A percentile compares a stretch with the other conserved stretches of the same genome.
Evolutionary conservation across 75 land plant species (phyloP).

Genomic region (Isoetes taiwanensis): DNA sequence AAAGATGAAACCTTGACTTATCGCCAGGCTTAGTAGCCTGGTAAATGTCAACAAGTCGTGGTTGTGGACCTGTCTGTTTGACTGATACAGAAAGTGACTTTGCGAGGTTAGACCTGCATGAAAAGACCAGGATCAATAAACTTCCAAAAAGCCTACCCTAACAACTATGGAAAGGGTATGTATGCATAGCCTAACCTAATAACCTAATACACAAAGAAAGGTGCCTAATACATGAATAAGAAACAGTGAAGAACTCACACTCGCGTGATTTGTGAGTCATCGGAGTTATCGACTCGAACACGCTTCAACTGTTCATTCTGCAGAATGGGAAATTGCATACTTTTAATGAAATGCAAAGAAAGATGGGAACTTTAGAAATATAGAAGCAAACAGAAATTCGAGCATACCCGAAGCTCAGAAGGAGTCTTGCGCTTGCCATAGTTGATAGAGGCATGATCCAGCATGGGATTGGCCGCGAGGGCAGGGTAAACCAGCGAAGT

Average conservation of each 20-base stretch:
- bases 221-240: neutral
- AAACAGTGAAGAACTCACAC: constrained; percentile 9
- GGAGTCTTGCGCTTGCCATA: constrained; percentile 12
- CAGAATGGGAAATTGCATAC: neutral
- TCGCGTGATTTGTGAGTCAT: neutral
- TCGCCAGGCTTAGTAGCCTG: constrained; percentile 37
- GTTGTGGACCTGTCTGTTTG: constrained; percentile 13
- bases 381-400: neutral
- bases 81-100: neutral
- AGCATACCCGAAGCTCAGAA: constrained; percentile 10
- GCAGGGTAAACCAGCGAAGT: too few relatives aligned
- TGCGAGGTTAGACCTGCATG: neutral
- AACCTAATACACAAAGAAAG: neutral
- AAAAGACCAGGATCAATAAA: neutral
- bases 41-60: constrained; percentile 30
- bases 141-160: neutral
- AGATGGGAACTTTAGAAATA: too few relatives aligned
- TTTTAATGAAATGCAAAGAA: neutral
- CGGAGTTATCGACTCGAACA: constrained; percentile 1
- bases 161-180: neutral
- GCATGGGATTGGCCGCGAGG: too few relatives aligned
- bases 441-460: too few relatives aligned
- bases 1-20: constrained; percentile 17
- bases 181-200: neutral
- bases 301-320: constrained; percentile 28